These are phyloP conservation scores for Leavenworthia alabamica DNA, from an alignment of 345 rosid genomes.

Conservation along the genomic window DNA sequence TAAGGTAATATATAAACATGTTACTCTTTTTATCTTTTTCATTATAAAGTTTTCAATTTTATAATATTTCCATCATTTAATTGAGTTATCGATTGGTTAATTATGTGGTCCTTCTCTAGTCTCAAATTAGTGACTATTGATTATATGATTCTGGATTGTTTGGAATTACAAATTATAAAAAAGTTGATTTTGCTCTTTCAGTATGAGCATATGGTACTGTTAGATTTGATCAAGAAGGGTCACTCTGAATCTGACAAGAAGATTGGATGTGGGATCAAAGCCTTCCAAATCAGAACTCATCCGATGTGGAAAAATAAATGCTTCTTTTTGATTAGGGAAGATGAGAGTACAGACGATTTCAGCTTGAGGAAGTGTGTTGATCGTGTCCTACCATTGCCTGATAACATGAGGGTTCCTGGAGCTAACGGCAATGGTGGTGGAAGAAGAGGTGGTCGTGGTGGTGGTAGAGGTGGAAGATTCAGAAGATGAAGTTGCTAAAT, in stretches of 20 bases:
- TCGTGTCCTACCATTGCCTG: conserved; percentile 78
- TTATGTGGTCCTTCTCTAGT: background rate
- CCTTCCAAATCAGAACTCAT: conserved; percentile 69
- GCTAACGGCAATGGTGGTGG: conserved; percentile 40
- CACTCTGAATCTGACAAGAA: conserved; percentile 68
- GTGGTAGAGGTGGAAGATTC: conserved; percentile 42
- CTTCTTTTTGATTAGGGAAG: conserved; percentile 77
- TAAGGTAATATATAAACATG: conserved; percentile 33
- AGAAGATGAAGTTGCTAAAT: conserved; percentile 25
- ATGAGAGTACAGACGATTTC: conserved; percentile 71
- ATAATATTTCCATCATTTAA: background rate
- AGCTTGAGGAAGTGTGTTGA: conserved; percentile 97
- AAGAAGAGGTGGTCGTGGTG: conserved; percentile 43
- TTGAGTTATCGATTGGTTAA: background rate
- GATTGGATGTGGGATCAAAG: conserved; percentile 65
- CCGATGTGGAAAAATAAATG: conserved; percentile 72
- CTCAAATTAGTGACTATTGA: background rate
- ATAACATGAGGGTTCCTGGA: conserved; percentile 56
- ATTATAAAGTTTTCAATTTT: background rate
- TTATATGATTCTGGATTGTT: background rate
- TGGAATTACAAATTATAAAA: background rate
- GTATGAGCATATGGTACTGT: conserved; percentile 72
- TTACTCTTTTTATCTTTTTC: background rate
- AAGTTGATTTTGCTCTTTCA: conserved; percentile 27
- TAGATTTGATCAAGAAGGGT: conserved; percentile 81